Evolutionary conservation across 1,284 basidiomycete genomes (phyloP), one percentile per base, ranked within the genome.

Genomic region (Boletus mariae): DNA sequence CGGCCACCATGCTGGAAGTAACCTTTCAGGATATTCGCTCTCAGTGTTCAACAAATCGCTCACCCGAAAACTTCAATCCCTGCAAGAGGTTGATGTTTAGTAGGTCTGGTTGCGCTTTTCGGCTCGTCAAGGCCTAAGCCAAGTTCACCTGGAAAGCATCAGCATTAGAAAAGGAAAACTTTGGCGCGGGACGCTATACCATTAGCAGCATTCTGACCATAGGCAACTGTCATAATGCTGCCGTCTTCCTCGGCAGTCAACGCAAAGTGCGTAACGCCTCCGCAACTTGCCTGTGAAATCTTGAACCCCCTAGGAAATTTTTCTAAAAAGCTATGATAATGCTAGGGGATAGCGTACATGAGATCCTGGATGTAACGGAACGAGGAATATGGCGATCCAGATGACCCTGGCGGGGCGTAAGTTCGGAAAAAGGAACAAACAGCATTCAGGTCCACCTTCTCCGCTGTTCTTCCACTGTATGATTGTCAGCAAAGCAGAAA

Each of bases 251-350:
- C 84, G 2, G 83, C 79, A 0, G 85, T 83, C 15, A 90, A 77
- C 17, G 87, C 79, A 75, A 92, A 95, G 63, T 95, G 89, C 0
- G 93, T 94, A n/a, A 94, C 91, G 15, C 93, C 93, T 23, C 95
- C 95, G 43, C 85, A 86, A 11, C 82, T 76, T 0, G 83, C 85
- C 13, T 80, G 75, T 34, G 73, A 71, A 17, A 90, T 80, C 62
- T 89, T 90, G 71, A 87, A 92, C 5, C 80, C 84, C 82, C 85
- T 87, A 54, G 1, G 13, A 47, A 49, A 52, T 0, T 45, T 35
- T 29, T 8, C n/a, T 47, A 44, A 47, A 32, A 5, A 4, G 11
- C 7, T 13, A n/a, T 15, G 6, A 23, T 1, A 15, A 31, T 34
- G 29, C 20, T 3, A 40, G n/a, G 28, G 13, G 23, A 40, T 13